Evolutionary conservation across 176 grass and related monocot species (phyloP), one percentile per base, ranked within the genome.

Genomic region (Ampelocalamus luodianensis): DNA sequence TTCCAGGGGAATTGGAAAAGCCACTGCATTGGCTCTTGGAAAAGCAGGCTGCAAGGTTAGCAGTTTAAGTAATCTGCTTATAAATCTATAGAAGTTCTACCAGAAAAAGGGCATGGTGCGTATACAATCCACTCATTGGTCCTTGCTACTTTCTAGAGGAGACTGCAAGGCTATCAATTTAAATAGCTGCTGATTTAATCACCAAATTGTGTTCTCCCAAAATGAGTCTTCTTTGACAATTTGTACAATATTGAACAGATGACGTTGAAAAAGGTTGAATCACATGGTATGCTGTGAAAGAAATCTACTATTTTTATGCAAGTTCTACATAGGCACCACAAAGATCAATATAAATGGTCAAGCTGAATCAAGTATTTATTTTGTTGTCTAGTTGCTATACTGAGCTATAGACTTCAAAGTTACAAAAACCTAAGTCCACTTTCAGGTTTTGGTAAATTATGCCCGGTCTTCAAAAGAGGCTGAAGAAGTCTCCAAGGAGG

Each of bases 361-460:
- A 54, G 7, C 17, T 1, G 26, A 10, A 36, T 74, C 72, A 54
- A 74, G 24, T 36, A 12, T 55, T n/a, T 27, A 12, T 55, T 7
- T 74, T 16, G 16, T 15, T 27, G 0, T 43, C 15, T 37, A 32
- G 44, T 17, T 72, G 70, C 3, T 29, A 49, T 54, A 20, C 49
- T 54, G 29, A 32, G 8, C 4, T 6, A 55, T 32, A 34, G 26
- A 65, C 9, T 5, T 38, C 3, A 27, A 48, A 23, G 3, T 53
- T 72, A 73, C 16, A 79, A 65, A 32, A 50, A 65, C 36, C 53
- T 14, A 14, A 15, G n/a, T 83, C 3, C 49, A 48, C 17, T 56
- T 88, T 56, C 80, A 97, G 94, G 91, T 94, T n/a, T 85, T 97
- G 48, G 89, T 97, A 65, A 97, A 97, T 74, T 97, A 94, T 84